A percentile compares a stretch with the other conserved stretches of the same genome.
These are phyloP conservation scores for Colletotrichum sp. DNA, from an alignment of 2,329 filamentous ascomycete species.

Conservation along the genomic window DNA sequence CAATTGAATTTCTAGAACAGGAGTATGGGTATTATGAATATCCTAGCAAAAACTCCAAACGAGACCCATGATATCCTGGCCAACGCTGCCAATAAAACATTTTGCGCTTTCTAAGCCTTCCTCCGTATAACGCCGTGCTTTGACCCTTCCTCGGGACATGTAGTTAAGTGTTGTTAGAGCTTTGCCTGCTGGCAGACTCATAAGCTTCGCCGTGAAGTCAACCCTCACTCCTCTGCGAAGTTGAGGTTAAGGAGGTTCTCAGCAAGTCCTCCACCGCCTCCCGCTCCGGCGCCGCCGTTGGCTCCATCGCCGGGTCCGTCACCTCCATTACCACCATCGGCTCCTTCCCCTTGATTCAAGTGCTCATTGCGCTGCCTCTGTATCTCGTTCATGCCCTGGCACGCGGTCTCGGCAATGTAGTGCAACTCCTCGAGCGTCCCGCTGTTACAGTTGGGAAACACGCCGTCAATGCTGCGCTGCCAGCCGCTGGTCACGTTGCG, in stretches of 20 bases:
- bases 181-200: too few species aligned
- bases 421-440: slow-evolving; percentile 49
- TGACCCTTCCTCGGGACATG: too few species aligned
- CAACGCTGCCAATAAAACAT: not conserved
- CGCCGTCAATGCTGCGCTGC: slow-evolving; percentile 47
- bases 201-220: too few species aligned
- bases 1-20: slow-evolving; percentile 18
- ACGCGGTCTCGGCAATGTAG: slow-evolving; percentile 48
- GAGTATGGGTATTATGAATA: slow-evolving; percentile 7
- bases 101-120: not conserved
- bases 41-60: not conserved
- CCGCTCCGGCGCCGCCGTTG: not conserved
- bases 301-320: not conserved
- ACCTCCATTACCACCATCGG: not conserved
- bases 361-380: slow-evolving; percentile 31
- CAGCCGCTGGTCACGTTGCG: slow-evolving; percentile 45
- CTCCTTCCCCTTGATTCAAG: not conserved
- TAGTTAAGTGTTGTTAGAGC: too few species aligned
- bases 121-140: not conserved
- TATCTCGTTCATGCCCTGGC: slow-evolving; percentile 47
- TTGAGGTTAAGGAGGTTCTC: slow-evolving; percentile 17
- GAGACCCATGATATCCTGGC: slow-evolving; percentile 10
- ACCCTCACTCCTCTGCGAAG: slow-evolving; percentile 14
- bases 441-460: slow-evolving; percentile 48
- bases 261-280: not conserved